Evolutionary conservation across 805 yeast genomes (phyloP), one percentile per base, ranked within the genome.

Genomic region (Lipomyces anomalus): DNA sequence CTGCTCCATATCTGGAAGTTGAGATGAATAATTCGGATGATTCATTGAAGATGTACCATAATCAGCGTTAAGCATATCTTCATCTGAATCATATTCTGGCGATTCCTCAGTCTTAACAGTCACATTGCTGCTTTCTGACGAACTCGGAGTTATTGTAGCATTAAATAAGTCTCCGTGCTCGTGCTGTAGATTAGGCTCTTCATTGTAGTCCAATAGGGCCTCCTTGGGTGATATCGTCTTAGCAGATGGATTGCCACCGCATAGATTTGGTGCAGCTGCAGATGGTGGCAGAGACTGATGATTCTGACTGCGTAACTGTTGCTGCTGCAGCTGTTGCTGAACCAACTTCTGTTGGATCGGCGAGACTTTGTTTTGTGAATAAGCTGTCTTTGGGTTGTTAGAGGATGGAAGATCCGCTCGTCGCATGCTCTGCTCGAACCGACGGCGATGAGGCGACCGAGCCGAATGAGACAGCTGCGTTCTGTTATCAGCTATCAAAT

Each of bases 191-290:
- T 28, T 13, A 28, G 32, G 16, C 13, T 13, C 16, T 28, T 40
- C 49, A 29, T 34, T n/a, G 22, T 32, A 47, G 23, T 48, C 52
- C 13, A 50, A 44, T 16, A 50, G 17, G 5, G 55, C 48, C 33
- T 50, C 55, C 32, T 50, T 48, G 3, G 55, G 55, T 11, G 55
- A 50, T 9, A 50, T 50, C 2, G 55, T 50, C 17, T 43, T 47
- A 3, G 42, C 33, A 9, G 35, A 38, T 4, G 13, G 32, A 28
- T 28, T 13, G 32, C 16, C 16, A 28, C 32, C 32, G 13, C 16
- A 16, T 28, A 13, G 13, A 13, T 28, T 16, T 28, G 32, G 13
- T 28, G 13, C 13, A 28, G 13, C 32, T 16, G 16, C 38, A 43
- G 26, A 26, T 23, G 41, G 45, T 30, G 35, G 40, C 26, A 11